Evolutionary conservation across 1,284 basidiomycete genomes (phyloP).

Genomic region (Vanrija pseudolonga): DNA sequence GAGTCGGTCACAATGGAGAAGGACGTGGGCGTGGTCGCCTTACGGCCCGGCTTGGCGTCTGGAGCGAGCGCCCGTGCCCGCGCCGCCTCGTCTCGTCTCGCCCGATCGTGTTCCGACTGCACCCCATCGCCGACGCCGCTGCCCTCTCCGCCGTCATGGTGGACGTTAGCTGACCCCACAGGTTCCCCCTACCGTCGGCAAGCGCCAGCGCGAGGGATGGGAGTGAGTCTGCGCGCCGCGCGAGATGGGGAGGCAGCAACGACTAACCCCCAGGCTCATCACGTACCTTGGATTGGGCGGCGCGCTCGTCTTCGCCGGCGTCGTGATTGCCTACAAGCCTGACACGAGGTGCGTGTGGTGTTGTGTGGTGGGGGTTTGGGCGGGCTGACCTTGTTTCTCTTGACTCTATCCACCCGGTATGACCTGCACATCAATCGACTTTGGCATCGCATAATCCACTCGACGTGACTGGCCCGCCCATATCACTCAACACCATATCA

Average conservation of each 20-base stretch:
- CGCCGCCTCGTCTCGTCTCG: too few species aligned
- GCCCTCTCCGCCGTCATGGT: neutral
- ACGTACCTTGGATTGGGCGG: slow-evolving; percentile 92
- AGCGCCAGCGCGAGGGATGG: slow-evolving; percentile 38
- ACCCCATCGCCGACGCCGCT: too few species aligned
- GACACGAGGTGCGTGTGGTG: slow-evolving; percentile 75
- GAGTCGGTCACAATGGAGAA: too few species aligned
- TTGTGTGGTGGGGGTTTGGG: too few species aligned
- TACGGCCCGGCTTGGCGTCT: too few species aligned
- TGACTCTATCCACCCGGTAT: too few species aligned
- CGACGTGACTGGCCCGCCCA: neutral
- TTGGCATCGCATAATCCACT: too few species aligned
- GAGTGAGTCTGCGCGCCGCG: slow-evolving; percentile 36
- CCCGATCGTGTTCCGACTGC: too few species aligned
- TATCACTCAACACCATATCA: neutral
- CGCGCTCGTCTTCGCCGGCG: slow-evolving; percentile 68
- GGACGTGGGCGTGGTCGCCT: too few species aligned
- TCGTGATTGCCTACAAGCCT: slow-evolving; percentile 88
- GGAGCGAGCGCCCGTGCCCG: too few species aligned
- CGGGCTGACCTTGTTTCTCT: slow-evolving; percentile 1
- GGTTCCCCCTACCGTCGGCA: slow-evolving; percentile 16
- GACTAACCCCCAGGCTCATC: slow-evolving; percentile 64
- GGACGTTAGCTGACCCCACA: slow-evolving; percentile 12
- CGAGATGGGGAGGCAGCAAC: neutral
- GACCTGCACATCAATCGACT: too few species aligned